Base-by-base conservation (phyloP, 1,284 basidiomycete species). In the Polyporus tsugae region DNA sequence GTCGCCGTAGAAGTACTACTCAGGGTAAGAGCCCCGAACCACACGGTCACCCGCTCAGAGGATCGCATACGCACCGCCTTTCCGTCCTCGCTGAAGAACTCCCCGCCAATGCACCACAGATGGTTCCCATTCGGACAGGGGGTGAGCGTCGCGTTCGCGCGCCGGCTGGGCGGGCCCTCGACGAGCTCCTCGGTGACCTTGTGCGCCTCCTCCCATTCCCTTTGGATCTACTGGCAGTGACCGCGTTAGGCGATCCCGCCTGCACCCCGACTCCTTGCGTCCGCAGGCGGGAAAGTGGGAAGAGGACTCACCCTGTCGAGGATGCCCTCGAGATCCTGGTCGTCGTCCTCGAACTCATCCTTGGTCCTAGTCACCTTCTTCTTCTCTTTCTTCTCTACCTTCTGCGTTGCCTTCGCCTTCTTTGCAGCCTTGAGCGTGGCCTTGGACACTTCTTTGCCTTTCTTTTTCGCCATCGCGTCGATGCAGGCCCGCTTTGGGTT, bases 71-170 rank as follows among this genome's bases (percentile, higher is more conserved):
- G 57, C 70, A 93, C 91, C 10, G 93, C 93, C 75, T 89, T 92
- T 11, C 88, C 88, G 68, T 96, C 95, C 61, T 95, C 93, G 67
- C 88, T 89, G 77, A 95, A 96, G 78, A 90, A 95, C 77, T 96
- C 94, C 6, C 94, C 92, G 0, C 92, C 91, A 49, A 95, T 90
- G 71, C 87, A 91, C 92, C 93, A 95, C 0, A 95, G 81, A 77
- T 95, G 86, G 72, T 91, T 92, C 55, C 92, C 92, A 69, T 84
- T 89, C 0, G 94, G 94, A 78, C 92, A 95, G 0, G 93, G 82
- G 0, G 91, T 91, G 25, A 96, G 80, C 0, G 93, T 92, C 0
- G 94, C 94, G 74, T 94, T 95, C 0, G 93, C 94, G 58, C 95
- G 85, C 62, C 92, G 83, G 63, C 89, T 91, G 0, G 95, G 95